Evolutionary conservation across 2,329 filamentous ascomycete genomes (phyloP), one percentile per base, ranked within the genome.

Genomic region (Neofusicoccum kwambonambiense): DNA sequence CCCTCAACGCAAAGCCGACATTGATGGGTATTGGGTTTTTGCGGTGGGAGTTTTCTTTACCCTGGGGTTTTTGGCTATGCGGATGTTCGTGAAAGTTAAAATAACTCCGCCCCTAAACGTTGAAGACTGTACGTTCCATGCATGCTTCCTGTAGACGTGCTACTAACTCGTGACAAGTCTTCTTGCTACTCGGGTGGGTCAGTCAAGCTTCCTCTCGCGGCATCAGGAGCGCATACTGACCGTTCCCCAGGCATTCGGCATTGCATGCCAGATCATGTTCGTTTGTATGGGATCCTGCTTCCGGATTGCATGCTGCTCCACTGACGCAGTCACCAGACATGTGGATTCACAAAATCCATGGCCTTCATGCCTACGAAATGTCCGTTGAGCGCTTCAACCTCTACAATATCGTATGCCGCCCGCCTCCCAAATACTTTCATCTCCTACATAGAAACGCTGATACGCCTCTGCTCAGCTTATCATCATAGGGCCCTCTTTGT

Each of bases 31-130:
- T 51, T 62, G 63, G 5, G 54, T 74, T 1, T 65, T 67, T 39
- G 69, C 64, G 1, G 64, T 73, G 5, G 70, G 71, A 15, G 70
- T 68, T 15, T 45, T 69, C 5, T 47, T 74, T 1, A 65, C 69
- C 0, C 17, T 71, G 1, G 15, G 67, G 0, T 73, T 75, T 50
- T 51, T 74, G 9, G 42, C 64, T 1, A 72, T 74, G 65, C 68
- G 72, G 15, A 61, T 74, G 12, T 75, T 73, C 49, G 70, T 70
- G 4, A 73, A 72, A 54, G 39, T 70, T 3, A 15, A 54, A 17
- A 64, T 75, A 6, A 69, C 69, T 49, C 69, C 68, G 15, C 66
- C 64, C 3, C 66, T 75, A 42, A 67, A 70, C 8, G 17, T 71
- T 37, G 72, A 75, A 42, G 73, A 75, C 65, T 68, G 72, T 74